Percentiles rank a stretch among this genome's conserved stretches.
Conservation (phyloP, 306 rosid species). For the Trifolium fragiferum region DNA sequence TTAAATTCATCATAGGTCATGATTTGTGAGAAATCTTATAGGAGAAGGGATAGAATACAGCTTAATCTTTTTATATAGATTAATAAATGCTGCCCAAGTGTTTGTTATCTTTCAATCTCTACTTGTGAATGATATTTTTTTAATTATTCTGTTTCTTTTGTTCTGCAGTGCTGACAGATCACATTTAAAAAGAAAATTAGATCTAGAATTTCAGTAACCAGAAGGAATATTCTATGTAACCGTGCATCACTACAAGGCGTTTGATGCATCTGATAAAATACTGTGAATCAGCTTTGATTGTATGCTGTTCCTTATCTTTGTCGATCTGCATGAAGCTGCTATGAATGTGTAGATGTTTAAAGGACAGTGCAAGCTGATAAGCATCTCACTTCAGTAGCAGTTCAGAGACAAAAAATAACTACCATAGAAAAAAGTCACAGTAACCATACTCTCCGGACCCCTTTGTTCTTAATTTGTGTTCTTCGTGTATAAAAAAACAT, state of each 20-base stretch:
- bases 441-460: constrained; percentile 33
- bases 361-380: constrained; percentile 40
- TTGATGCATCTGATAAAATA: constrained; percentile 40
- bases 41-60: background rate
- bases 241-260: constrained; percentile 8
- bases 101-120: constrained; percentile 34
- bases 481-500: constrained; percentile 31
- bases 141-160: constrained; percentile 33
- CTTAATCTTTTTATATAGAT: constrained; percentile 10
- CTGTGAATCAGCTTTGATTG: constrained; percentile 19
- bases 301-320: constrained; percentile 28
- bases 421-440: constrained; percentile 7
- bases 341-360: constrained; percentile 39
- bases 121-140: constrained; percentile 5
- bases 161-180: constrained; percentile 87
- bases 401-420: constrained; percentile 43
- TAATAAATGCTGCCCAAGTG: constrained; percentile 19
- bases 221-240: constrained; percentile 49
- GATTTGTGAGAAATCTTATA: background rate
- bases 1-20: background rate
- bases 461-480: constrained; percentile 31
- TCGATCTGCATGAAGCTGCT: constrained; percentile 42
- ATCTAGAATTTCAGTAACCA: constrained; percentile 84
- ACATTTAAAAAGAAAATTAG: constrained; percentile 90
- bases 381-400: constrained; percentile 32